Conservation (phyloP, 2,329 filamentous ascomycete genomes). For the Furcasterigmium furcatum region DNA sequence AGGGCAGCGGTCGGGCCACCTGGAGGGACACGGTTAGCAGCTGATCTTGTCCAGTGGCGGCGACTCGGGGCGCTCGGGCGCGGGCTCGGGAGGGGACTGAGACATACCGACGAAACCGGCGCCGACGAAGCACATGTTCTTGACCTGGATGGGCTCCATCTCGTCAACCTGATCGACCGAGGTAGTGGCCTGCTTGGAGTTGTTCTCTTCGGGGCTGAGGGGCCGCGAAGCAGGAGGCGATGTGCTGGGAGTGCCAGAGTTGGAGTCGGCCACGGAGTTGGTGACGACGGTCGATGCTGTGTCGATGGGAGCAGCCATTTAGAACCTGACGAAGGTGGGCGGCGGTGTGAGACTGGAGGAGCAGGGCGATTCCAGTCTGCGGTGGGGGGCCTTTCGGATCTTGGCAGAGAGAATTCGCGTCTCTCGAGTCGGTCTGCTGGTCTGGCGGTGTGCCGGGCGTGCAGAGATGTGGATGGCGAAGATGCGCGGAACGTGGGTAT, state of each 20-base stretch:
- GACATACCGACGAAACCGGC: constrained; percentile 74
- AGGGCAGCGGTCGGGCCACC: constrained; percentile 75
- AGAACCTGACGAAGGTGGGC: neutral
- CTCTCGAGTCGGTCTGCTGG: neutral
- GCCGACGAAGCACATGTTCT: constrained; percentile 69
- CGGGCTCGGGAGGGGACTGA: neutral
- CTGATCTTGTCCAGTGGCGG: neutral
- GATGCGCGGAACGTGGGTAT: too few relatives aligned
- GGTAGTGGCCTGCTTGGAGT: neutral
- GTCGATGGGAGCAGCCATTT: constrained; percentile 11
- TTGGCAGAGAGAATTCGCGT: neutral
- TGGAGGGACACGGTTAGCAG: constrained; percentile 21
- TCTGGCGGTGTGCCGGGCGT: neutral
- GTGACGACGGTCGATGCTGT: constrained; percentile 9
- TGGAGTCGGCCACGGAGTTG: constrained; percentile 11
- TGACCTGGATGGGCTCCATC: constrained; percentile 14
- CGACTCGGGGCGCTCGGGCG: neutral
- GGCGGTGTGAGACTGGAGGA: neutral
- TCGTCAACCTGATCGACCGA: constrained; percentile 6
- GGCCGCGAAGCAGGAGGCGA: constrained; percentile 12
- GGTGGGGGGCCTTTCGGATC: too few relatives aligned
- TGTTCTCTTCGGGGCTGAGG: constrained; percentile 9
- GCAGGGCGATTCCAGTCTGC: neutral
- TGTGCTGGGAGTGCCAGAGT: constrained; percentile 12
- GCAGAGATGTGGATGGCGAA: too few relatives aligned